These are phyloP conservation scores for Aspergillus affinis DNA, from an alignment of 495 filamentous ascomycete genomes.

Conservation along the genomic window DNA sequence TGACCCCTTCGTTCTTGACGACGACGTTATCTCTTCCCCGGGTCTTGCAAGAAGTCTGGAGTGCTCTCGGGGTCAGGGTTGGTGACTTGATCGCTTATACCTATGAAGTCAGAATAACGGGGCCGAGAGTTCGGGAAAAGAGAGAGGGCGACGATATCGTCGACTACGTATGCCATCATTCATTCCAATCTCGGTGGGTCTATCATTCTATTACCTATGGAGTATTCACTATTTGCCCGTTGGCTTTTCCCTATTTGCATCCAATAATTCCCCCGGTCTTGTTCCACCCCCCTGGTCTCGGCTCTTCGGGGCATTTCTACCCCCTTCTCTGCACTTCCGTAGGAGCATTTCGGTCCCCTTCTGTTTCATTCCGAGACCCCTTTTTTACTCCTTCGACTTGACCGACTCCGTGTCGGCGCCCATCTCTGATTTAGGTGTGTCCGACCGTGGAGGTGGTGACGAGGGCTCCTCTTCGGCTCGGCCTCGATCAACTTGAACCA, in stretches of 20 bases:
- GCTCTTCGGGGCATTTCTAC: background rate
- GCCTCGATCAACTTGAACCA: conserved; percentile 26
- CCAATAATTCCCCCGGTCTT: background rate
- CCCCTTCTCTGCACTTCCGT: background rate
- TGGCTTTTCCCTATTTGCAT: background rate
- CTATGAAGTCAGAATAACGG: background rate
- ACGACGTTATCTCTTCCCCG: background rate
- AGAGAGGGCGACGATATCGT: background rate
- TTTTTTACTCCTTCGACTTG: background rate
- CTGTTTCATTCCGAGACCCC: background rate
- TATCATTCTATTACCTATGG: background rate
- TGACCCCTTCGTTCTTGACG: background rate
- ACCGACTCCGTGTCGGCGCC: conserved; percentile 6
- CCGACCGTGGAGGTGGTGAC: background rate
- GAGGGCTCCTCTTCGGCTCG: conserved; percentile 4
- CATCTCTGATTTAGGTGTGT: conserved; percentile 8
- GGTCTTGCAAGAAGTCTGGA: background rate
- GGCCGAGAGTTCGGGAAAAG: background rate
- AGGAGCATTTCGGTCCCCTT: background rate
- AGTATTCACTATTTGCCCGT: too few species aligned
- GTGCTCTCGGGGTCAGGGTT: background rate
- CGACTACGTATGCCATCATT: background rate
- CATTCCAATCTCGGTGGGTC: background rate
- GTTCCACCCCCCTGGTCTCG: background rate
- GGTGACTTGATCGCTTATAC: background rate